These are phyloP conservation scores for Phialemonium atrogriseum DNA, from an alignment of 2,329 filamentous ascomycete genomes.

Conservation along the genomic window DNA sequence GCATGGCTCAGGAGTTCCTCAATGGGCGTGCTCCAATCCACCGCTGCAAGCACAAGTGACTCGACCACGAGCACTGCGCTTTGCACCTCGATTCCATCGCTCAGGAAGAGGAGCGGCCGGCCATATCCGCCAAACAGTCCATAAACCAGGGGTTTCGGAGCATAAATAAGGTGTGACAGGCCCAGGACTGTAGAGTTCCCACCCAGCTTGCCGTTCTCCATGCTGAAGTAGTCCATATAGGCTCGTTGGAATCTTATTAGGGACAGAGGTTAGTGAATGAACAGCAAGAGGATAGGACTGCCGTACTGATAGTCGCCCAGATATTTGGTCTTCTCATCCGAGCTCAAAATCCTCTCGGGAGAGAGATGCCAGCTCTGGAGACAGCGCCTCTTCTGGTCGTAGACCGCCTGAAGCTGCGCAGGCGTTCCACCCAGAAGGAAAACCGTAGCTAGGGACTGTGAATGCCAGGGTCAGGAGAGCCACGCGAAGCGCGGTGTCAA, in stretches of 20 bases:
- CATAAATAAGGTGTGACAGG: conserved; percentile 10
- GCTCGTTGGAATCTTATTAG: conserved; percentile 15
- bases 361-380: conserved; percentile 14
- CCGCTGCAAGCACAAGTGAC: conserved; percentile 13
- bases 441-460: conserved; percentile 13
- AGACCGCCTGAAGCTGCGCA: conserved; percentile 10
- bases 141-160: conserved; percentile 12
- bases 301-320: conserved; percentile 14
- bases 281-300: not conserved
- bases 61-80: conserved; percentile 14
- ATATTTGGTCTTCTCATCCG: conserved; percentile 7
- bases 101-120: conserved; percentile 13
- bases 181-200: conserved; percentile 12
- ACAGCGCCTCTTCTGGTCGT: conserved; percentile 6
- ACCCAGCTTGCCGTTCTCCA: conserved; percentile 11
- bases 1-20: conserved; percentile 10
- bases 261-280: not conserved
- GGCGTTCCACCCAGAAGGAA: conserved; percentile 9
- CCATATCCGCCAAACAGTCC: conserved; percentile 16
- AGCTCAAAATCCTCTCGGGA: conserved; percentile 11
- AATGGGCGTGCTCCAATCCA: conserved; percentile 12
- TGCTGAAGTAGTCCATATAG: conserved; percentile 19
- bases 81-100: conserved; percentile 15
- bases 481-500: not conserved
- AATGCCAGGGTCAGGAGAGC: conserved; percentile 1